Conservation (phyloP, 176 grass and related monocot genomes). For the Ensete ventricosum region DNA sequence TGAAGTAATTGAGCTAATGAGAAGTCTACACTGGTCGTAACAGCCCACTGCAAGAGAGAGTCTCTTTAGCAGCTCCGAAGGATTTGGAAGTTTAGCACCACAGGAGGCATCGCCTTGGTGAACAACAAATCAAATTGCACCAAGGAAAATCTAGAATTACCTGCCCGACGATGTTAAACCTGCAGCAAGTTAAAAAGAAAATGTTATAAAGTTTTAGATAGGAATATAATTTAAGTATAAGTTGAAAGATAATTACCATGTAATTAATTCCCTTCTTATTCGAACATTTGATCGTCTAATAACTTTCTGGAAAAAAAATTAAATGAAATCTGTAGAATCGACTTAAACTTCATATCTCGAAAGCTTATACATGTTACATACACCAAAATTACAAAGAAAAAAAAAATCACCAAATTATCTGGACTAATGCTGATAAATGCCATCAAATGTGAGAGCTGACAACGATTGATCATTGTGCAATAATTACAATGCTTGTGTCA, state of each 20-base stretch:
- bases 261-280: no score
- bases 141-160: slow-evolving; percentile 22
- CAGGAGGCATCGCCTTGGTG: background rate
- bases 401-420: no score
- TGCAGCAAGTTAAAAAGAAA: slow-evolving; percentile 26
- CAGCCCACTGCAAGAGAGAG: slow-evolving; percentile 66
- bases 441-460: no score
- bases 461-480: no score
- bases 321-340: no score
- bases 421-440: no score
- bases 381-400: no score
- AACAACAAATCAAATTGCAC: background rate
- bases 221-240: background rate
- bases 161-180: slow-evolving; percentile 98
- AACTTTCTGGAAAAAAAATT: no score
- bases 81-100: background rate
- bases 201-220: background rate
- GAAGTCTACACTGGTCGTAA: slow-evolving; percentile 86
- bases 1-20: slow-evolving; percentile 81
- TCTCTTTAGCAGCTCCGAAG: slow-evolving; percentile 5
- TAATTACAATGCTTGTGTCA: no score
- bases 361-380: no score
- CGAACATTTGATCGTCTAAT: no score
- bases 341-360: no score
- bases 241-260: background rate